These are phyloP conservation scores for Iberis pinnata DNA, from an alignment of 345 rosid genomes.

Conservation along the genomic window DNA sequence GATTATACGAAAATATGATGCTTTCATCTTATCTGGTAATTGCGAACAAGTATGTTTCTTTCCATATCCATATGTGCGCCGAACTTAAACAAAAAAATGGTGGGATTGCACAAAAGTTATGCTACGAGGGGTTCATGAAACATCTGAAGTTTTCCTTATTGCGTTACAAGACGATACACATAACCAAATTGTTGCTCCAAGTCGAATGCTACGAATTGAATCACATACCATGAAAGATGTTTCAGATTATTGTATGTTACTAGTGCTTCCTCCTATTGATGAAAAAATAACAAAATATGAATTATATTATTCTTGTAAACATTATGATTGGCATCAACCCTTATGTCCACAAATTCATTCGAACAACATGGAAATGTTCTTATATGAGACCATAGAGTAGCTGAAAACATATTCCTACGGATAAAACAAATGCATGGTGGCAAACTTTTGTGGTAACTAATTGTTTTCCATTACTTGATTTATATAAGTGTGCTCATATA, in stretches of 20 bases:
- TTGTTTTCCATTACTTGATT: too few relatives aligned
- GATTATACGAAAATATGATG: background rate
- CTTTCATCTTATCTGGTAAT: background rate
- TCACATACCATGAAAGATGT: background rate
- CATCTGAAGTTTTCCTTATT: background rate
- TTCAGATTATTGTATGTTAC: background rate
- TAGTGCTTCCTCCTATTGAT: background rate
- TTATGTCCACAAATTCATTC: too few relatives aligned
- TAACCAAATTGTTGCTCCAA: background rate
- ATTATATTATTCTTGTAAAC: too few relatives aligned
- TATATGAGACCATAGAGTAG: too few relatives aligned
- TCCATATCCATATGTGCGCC: background rate
- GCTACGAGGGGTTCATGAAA: background rate
- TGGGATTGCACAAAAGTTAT: constrained; percentile 1
- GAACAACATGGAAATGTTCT: too few relatives aligned
- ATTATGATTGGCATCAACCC: too few relatives aligned
- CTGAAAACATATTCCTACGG: too few relatives aligned
- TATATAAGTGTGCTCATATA: too few relatives aligned
- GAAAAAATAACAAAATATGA: too few relatives aligned
- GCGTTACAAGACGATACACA: background rate
- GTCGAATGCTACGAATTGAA: background rate
- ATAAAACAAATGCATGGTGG: too few relatives aligned
- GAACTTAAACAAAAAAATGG: background rate
- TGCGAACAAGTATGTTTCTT: background rate
- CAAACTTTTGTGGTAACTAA: too few relatives aligned